Base-by-base conservation (phyloP, 2,329 filamentous ascomycete species). In the Phoma sp. region DNA sequence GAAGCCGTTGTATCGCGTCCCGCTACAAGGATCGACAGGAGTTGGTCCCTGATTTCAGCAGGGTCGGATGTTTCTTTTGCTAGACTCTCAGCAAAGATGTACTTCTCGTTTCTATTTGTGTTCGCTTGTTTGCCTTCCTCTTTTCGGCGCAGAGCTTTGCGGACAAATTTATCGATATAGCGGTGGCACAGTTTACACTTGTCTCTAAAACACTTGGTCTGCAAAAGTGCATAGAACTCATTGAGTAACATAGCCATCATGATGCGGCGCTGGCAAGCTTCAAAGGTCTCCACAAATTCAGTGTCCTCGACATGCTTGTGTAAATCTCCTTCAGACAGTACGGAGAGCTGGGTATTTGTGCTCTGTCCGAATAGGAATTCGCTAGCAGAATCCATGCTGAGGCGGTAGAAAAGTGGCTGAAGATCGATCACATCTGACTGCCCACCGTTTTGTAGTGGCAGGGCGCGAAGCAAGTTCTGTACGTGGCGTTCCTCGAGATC, bases 1-100 rank as follows among this genome's bases (percentile, higher is more conserved):
- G 81, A 83, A 25, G 91, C 91, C 0, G 92, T 96, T 22, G 91
- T 96, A 72, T 96, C 92, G 30, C 89, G 83, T 7, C 90, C 91
- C 1, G 92, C 92, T 7, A 96, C 82, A 3, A 96, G 82, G n/a
- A 96, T 84, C 44, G 89, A 86, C 2, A 93, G 82, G 35, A 96
- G 57, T 23, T 73, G 65, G 27, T 55, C 10, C 9, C 51, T 36
- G 2, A 55, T 38, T 8, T 48, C 44, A 6, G 76, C 4, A 81
- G 69, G 11, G 11, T 52, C 48, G 27, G 7, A 40, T 4, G 48
- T 52, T 7, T 45, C 33, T 13, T 32, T 39, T 7, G 41, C 40
- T 4, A 52, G 42, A 4, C 18, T 36, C 6, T 52, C 48, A 11
- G 36, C 33, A 13, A 52, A 52, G 5, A 52, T 23, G 33, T 52